Base-by-base conservation (phyloP, 352 stramenopile species). In the Globisporangium parvum region DNA sequence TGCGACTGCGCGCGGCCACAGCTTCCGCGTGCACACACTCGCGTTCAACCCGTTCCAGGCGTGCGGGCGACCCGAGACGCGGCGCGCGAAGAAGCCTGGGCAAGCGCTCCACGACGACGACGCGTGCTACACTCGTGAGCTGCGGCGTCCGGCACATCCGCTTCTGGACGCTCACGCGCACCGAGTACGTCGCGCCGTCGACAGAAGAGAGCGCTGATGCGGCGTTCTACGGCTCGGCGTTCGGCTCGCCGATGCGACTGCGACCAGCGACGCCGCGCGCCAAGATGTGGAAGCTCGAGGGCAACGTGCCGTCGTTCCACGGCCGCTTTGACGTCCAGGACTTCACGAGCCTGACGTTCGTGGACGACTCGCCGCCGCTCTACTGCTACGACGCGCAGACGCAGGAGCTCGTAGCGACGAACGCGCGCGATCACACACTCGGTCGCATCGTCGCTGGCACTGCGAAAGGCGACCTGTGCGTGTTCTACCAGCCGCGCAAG, bases 1-100 rank as follows among this genome's bases (percentile, higher is more conserved):
- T 5, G 63, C 73, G 14, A 87, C 69, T 6, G 73, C 76, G 15
- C 65, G 75, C 28, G 80, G 80, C 3, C 80, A 88, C 56, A 90
- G 75, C 37, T 84, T 87, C 48, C 73, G 77, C 23, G 80, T 90
- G 2, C 69, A 87, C 31, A 69, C 67, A 8, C 51, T 90, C 20
- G 77, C 71, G 17, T 90, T 90, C 57, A 90, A 88, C 51, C 80
- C 80, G 20, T 87, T 74, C 40, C 77, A 90, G 58, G 80, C 75
- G 18, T 87, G 80, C 40, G 75, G 80, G 0, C 68, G 79, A 11
- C 80, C 75, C 11, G 77, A 87, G 55, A 64, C 63, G 1, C 64
- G 79, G 33, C 68, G 66, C 47, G 63, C 62, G 1, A 84, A 86
- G 62, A 70, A 70, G 37, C 66, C 77, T 23, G 80, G 77, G 0